Base-by-base conservation (phyloP, 2,329 filamentous ascomycete species). In the Fusarium chuoi region DNA sequence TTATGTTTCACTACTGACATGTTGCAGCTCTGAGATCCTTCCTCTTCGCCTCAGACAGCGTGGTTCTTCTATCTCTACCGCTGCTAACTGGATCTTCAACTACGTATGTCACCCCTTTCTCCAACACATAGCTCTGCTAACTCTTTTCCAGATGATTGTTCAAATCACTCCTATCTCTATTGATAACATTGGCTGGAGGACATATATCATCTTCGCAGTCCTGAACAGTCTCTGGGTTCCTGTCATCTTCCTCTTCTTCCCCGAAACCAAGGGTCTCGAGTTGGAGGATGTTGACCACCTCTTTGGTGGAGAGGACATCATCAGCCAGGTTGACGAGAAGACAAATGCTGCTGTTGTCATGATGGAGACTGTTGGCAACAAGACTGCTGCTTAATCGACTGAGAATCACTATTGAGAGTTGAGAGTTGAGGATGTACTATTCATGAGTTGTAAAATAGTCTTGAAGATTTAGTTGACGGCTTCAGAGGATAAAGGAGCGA, bases 121-220 rank as follows among this genome's bases (percentile, higher is more conserved):
- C 24, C 9, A 30, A 3, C 2, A 3, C 7, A 4, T 2, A 22
- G 10, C 7, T 3, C 13, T 44, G 4, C 46, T 59, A 6, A 56
- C 22, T 39, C 0, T 10, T 7, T 12, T 11, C 5, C 2, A 68
- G 70, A 73, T 70, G 68, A 62, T 65, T 20, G 73, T 75, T 1
- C 73, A 75, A 49, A 75, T 75, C n/a, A 75, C 73, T 9, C 73
- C 73, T 5, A 73, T 75, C 12, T 72, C 73, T 2, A 75, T 75
- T 33, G 67, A 73, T 2, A 85, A 87, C 28, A 89, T 84, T 12
- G 82, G 81, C 18, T 88, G 83, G 75, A 85, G 85, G 24, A 86
- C 86, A 9, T 91, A 84, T 2, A 82, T 84, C 61, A 85, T 84
- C 68, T 91, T 88, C 77, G 86, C 87, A 6, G 82, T 85, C 12